These are phyloP conservation scores for Lachnellula willkommii DNA, from an alignment of 2,329 filamentous ascomycete genomes.

Conservation along the genomic window DNA sequence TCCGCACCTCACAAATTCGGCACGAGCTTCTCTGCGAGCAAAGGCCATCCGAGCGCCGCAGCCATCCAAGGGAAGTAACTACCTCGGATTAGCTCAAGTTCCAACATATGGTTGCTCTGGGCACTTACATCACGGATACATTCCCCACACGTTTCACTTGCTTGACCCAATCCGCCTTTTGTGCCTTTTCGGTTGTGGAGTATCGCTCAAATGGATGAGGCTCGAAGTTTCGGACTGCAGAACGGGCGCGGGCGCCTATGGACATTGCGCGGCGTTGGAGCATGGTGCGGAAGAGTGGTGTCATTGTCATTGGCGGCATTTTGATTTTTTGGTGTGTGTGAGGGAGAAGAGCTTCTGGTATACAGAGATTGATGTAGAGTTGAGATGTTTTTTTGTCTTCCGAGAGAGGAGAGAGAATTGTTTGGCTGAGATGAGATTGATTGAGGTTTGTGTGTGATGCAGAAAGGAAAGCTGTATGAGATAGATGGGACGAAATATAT, in stretches of 20 bases:
- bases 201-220: constrained; percentile 21
- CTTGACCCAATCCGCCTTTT: constrained; percentile 18
- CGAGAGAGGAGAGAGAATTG: background rate
- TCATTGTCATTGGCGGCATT: background rate
- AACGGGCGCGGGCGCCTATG: constrained; percentile 13
- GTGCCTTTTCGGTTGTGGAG: constrained; percentile 7
- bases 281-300: constrained; percentile 8
- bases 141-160: constrained; percentile 12
- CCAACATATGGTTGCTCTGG: background rate
- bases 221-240: constrained; percentile 12
- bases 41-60: constrained; percentile 15
- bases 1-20: too few relatives aligned
- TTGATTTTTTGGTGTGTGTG: background rate
- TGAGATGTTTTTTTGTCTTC: background rate
- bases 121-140: constrained; percentile 18
- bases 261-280: constrained; percentile 14
- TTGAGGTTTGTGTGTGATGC: background rate
- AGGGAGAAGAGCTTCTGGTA: background rate
- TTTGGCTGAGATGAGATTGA: background rate
- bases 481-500: background rate
- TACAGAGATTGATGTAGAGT: background rate
- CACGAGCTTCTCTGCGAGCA: constrained; percentile 1
- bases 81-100: background rate
- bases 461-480: background rate
- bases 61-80: constrained; percentile 20